Evolutionary conservation across 495 filamentous ascomycete genomes (phyloP).

Genomic region (Hypoxylon fuscum): DNA sequence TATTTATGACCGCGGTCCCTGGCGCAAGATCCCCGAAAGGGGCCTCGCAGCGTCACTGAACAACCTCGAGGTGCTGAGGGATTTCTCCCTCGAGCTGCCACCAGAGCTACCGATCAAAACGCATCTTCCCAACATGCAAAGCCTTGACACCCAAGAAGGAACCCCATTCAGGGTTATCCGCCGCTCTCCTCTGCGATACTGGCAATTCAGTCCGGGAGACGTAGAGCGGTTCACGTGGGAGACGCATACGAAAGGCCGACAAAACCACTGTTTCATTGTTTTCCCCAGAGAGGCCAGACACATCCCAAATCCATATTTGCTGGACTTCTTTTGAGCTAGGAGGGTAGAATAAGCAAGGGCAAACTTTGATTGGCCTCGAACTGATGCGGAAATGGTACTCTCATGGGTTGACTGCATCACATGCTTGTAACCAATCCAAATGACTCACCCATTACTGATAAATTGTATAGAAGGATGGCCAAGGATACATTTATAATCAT

Average conservation of each 20-base stretch:
- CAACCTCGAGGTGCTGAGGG: conserved; percentile 22
- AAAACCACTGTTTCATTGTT: conserved; percentile 38
- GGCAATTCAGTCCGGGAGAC: conserved; percentile 43
- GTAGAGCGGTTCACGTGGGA: conserved; percentile 44
- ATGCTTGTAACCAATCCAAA: conserved; percentile 5
- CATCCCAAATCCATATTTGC: conserved; percentile 39
- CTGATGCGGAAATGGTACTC: conserved; percentile 4
- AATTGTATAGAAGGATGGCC: conserved; percentile 6
- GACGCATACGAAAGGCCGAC: conserved; percentile 27
- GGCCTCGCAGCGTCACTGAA: conserved; percentile 20
- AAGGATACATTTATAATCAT: conserved; percentile 1
- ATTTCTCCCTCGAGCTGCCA: conserved; percentile 42
- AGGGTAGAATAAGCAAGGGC: not conserved
- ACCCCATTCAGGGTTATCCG: conserved; percentile 34
- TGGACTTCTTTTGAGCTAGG: conserved; percentile 32
- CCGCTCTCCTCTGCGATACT: conserved; percentile 39
- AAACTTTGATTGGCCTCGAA: conserved; percentile 12
- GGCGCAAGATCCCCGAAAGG: conserved; percentile 43
- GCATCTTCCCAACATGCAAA: conserved; percentile 30
- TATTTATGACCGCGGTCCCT: conserved; percentile 44
- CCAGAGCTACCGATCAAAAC: conserved; percentile 34
- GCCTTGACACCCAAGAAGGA: conserved; percentile 17
- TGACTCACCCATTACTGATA: conserved; percentile 10
- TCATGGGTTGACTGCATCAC: conserved; percentile 13
- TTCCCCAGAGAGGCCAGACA: conserved; percentile 22